Percentiles rank a stretch among this genome's conserved stretches.
Evolutionary conservation across 352 stramenopile species (phyloP).

Genomic region (Globisporangium apiculatum): DNA sequence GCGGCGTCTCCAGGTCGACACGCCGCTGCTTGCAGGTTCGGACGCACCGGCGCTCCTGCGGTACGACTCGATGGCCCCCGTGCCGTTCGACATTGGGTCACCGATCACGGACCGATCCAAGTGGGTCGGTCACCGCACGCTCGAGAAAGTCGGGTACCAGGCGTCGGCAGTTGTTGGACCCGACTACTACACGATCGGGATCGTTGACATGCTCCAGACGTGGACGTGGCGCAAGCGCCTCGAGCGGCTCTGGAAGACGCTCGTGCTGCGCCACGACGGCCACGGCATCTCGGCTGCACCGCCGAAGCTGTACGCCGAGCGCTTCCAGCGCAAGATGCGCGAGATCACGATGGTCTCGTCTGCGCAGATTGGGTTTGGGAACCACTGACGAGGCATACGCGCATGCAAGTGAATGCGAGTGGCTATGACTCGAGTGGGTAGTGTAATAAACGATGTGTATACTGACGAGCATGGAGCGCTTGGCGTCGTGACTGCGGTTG

Average conservation of each 20-base stretch:
- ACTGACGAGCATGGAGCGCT: slow-evolving; percentile 11
- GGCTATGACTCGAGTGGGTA: background rate
- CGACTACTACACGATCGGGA: slow-evolving; percentile 83
- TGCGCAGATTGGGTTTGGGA: slow-evolving; percentile 39
- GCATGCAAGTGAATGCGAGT: background rate
- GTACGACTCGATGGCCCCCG: slow-evolving; percentile 49
- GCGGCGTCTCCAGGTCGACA: slow-evolving; percentile 22
- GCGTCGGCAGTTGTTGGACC: slow-evolving; percentile 71
- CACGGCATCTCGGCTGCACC: slow-evolving; percentile 77
- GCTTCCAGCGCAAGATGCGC: slow-evolving; percentile 81
- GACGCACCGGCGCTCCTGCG: slow-evolving; percentile 10
- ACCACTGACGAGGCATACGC: slow-evolving; percentile 10
- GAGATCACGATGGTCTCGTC: slow-evolving; percentile 80
- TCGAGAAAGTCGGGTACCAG: slow-evolving; percentile 65
- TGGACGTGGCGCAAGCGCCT: slow-evolving; percentile 82
- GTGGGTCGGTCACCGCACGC: slow-evolving; percentile 55
- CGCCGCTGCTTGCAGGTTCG: slow-evolving; percentile 28
- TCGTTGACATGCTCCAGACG: slow-evolving; percentile 89
- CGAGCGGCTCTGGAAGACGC: slow-evolving; percentile 82
- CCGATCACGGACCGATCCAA: slow-evolving; percentile 14
- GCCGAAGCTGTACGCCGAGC: slow-evolving; percentile 60
- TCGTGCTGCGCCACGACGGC: slow-evolving; percentile 55
- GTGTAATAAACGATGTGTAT: slow-evolving; percentile 11
- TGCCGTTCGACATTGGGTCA: slow-evolving; percentile 21
- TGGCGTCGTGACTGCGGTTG: background rate